phyloP scores from a whole-genome alignment of 768 basidiomycete genomes.

The Lentinus tigrinus region DNA sequence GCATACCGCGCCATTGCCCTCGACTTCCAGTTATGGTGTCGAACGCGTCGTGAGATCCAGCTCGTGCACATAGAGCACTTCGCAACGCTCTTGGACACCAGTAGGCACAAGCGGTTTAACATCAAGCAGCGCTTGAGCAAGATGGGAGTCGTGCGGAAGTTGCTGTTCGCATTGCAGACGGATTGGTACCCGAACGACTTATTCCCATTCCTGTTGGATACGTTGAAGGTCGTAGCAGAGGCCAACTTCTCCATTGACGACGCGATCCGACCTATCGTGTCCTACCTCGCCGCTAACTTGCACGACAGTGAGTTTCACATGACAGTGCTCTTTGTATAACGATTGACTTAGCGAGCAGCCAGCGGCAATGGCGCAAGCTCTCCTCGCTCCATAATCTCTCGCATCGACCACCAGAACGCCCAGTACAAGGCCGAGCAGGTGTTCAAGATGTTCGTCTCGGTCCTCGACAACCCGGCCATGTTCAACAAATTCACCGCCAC shows the following conservation, averaged over 20 bases:
- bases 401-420: constrained; percentile 46
- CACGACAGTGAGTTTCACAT: constrained; percentile 51
- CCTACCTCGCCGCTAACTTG: constrained; percentile 81
- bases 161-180: constrained; percentile 82
- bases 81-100: constrained; percentile 65
- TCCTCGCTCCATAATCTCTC: constrained; percentile 56
- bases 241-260: constrained; percentile 72
- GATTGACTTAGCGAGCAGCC: background rate
- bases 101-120: constrained; percentile 78
- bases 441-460: constrained; percentile 59
- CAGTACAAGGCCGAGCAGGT: constrained; percentile 69
- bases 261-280: constrained; percentile 80
- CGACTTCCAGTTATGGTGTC: constrained; percentile 89
- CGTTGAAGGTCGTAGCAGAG: constrained; percentile 59
- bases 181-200: constrained; percentile 67
- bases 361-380: constrained; percentile 26
- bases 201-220: constrained; percentile 49
- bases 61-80: constrained; percentile 81
- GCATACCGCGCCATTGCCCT: constrained; percentile 84
- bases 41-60: constrained; percentile 70
- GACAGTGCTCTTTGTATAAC: background rate
- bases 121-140: constrained; percentile 70
- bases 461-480: constrained; percentile 50
- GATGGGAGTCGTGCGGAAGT: constrained; percentile 64
- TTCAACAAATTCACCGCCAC: constrained; percentile 68